These are phyloP conservation scores for Parasarocladium wereldwijsianum DNA, from an alignment of 2,329 filamentous ascomycete species.

Conservation along the genomic window DNA sequence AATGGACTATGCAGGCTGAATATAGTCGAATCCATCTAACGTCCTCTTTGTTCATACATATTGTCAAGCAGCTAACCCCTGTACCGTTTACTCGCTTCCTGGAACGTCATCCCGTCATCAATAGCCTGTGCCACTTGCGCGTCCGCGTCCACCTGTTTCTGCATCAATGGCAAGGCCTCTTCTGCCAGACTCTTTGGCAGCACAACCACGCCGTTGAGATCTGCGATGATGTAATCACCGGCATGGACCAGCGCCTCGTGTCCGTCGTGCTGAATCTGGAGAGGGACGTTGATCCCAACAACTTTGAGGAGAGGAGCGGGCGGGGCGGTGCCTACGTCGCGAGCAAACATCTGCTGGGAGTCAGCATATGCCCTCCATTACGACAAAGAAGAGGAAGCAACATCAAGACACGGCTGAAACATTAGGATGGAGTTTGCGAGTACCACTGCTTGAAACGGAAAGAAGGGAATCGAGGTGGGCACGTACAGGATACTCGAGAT, in stretches of 20 bases:
- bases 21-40: too few species aligned
- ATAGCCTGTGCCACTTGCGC: slow-evolving; percentile 25
- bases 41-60: too few species aligned
- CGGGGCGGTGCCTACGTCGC: slow-evolving; percentile 28
- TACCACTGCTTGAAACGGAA: too few species aligned
- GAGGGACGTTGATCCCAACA: slow-evolving; percentile 23
- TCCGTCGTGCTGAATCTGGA: slow-evolving; percentile 21
- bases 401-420: not conserved
- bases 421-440: not conserved
- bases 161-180: slow-evolving; percentile 19
- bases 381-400: not conserved
- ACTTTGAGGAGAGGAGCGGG: slow-evolving; percentile 27
- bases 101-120: slow-evolving; percentile 25
- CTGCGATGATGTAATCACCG: slow-evolving; percentile 28
- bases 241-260: slow-evolving; percentile 23
- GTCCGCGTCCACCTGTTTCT: slow-evolving; percentile 18
- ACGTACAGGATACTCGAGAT: slow-evolving; percentile 8
- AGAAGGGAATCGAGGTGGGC: not conserved
- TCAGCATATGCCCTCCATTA: not conserved
- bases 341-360: slow-evolving; percentile 19
- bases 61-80: too few species aligned
- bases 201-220: slow-evolving; percentile 30
- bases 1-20: too few species aligned
- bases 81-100: slow-evolving; percentile 27
- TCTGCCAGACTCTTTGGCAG: slow-evolving; percentile 23